A percentile compares a stretch with the other conserved stretches of the same genome.
phyloP scores from a whole-genome alignment of 2,329 filamentous ascomycete genomes.

The Endoconidiophora polonica region DNA sequence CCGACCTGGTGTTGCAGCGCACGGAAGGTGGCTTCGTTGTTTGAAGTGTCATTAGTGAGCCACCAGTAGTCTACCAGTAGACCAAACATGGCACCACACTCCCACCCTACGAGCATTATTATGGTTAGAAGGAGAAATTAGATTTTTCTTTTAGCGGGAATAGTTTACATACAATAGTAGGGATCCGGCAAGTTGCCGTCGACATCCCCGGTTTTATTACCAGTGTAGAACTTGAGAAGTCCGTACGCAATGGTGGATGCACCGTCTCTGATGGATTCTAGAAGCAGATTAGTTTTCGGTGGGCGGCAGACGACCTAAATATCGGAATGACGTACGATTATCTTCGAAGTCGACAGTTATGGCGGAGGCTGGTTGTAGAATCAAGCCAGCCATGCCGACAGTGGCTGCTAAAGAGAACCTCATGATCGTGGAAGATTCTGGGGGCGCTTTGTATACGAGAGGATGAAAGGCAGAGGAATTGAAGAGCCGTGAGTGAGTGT shows the following conservation, averaged over 20 bases:
- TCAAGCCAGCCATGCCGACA: constrained; percentile 7
- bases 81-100: constrained; percentile 55
- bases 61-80: constrained; percentile 57
- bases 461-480: background rate
- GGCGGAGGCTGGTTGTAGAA: constrained; percentile 9
- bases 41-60: constrained; percentile 48
- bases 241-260: constrained; percentile 31
- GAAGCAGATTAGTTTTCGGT: constrained; percentile 19
- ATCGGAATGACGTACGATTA: constrained; percentile 13
- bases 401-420: constrained; percentile 11
- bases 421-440: background rate
- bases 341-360: constrained; percentile 19
- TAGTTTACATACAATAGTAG: constrained; percentile 41
- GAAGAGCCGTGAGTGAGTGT: background rate
- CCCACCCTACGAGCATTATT: constrained; percentile 35
- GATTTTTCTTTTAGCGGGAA: background rate
- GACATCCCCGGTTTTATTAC: constrained; percentile 41
- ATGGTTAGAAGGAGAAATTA: constrained; percentile 19
- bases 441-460: background rate
- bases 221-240: constrained; percentile 34
- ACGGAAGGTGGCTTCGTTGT: constrained; percentile 42
- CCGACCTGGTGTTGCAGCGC: constrained; percentile 45
- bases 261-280: constrained; percentile 34
- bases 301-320: background rate
- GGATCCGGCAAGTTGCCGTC: constrained; percentile 41